Base-by-base conservation (phyloP, 805 yeast species). In the Lachancea nothofagi region DNA sequence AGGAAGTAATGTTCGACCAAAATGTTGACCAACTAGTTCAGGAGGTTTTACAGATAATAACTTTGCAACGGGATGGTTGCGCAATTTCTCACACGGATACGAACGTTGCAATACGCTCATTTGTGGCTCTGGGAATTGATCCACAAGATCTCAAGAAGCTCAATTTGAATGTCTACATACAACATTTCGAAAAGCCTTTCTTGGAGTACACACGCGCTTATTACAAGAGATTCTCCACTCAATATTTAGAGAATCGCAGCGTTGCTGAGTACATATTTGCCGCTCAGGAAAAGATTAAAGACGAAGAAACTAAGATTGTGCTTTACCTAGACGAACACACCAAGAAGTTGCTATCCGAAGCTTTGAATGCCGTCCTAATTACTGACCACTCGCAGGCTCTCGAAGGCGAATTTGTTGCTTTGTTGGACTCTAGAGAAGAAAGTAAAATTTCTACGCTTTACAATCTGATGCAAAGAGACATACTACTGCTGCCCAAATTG, bases 41-140 rank as follows among this genome's bases (percentile, higher is more conserved):
- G 13, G 90, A 90, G 54, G 78, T 90, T 22, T 72, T 90, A 61
- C 77, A 74, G 23, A 81, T 83, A 56, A 81, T 94, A 40, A 80
- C 78, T 51, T 65, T 71, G 37, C 95, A 88, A 62, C 75, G 98
- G 54, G 75, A 82, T 49, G 87, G 88, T 45, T 81, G 81, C 54
- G 73, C 77, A 23, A 83, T 83, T 38, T 80, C 82, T 48, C 76
- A 82, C 29, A 68, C 73, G 36, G 72, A 76, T 36, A 70, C 93
- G 32, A 76, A 84, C 25, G 69, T 75, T 29, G 88, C 93, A 1
- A 83, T 90, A 46, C 82, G 78, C 53, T 89, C 97, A 1, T 78
- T 89, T 66, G 96, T 90, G 9, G 74, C 79, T 32, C 70, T 93
- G 47, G 97, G 98, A 4, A 81, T 94, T 50, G 97, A 93, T 58